Evolutionary conservation across 192 early-diverging fungal genomes (phyloP), one percentile per base, ranked within the genome.

Genomic region (Rhizoclosmatium sp.): DNA sequence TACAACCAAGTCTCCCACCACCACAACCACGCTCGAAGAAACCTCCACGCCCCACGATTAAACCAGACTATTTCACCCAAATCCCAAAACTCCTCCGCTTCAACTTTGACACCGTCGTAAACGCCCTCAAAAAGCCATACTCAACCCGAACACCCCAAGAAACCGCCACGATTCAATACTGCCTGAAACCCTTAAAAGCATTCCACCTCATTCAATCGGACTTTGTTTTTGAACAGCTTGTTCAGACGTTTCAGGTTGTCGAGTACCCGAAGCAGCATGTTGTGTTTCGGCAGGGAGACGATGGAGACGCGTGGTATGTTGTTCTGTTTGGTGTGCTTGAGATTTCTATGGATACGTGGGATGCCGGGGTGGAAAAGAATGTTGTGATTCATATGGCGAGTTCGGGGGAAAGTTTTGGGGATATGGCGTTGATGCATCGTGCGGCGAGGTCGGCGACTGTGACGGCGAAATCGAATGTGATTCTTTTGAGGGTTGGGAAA

Each of bases 251-350:
- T 46, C 56, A 75, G 44, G 16, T 75, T 42, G 10, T 61, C 19
- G 72, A 75, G 59, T 62, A 61, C 19, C 42, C 72, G 5, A 46
- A 31, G n/a, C 23, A 41, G 3, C 21, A 59, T 14, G 44, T 41
- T 40, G 45, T 75, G 4, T 75, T 75, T 46, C 3, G 42, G 16
- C 72, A 75, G 44, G 54, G 54, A 44, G 72, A 75, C 31, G 31
- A 44, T 62, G 72, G 72, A 5, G 72, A 75, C 45, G 72, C 58
- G 40, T 75, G 72, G 72, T 75, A 75, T 46, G 61, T 75, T 16
- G 44, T 75, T n/a, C 3, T 75, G 3, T 75, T 45, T 61, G 72
- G 72, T 7, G 41, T 7, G 5, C 40, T 75, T 14, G 44, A 59
- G 4, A 61, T 75, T 47, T 39, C 16, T 14, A 41, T 75, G 4